Base-by-base conservation (phyloP, 139 green algal genomes). In the Diplosphaera chodatii region DNA sequence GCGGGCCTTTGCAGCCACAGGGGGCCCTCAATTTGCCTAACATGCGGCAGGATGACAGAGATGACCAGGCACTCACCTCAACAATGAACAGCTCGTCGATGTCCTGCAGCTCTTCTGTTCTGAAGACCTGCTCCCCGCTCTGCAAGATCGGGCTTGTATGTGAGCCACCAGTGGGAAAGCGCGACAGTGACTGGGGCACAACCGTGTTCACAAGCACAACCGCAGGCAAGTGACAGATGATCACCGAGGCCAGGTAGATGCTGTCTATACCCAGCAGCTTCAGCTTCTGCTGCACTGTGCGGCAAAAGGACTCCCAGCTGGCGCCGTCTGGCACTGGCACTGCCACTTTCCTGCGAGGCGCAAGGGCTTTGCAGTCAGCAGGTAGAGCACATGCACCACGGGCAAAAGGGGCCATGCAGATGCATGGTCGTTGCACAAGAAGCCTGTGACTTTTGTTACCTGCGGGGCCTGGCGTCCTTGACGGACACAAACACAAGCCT, bases 41-140 rank as follows among this genome's bases (percentile, higher is more conserved):
- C 37, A 48, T 48, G 37, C 37, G 37, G 37, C 8, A 6, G 37
- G 27, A 32, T 5, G 59, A 4, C 59, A 31, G 2, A 32, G 59
- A 30, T 29, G 2, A 4, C 55, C 4, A 25, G 21, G 23, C 20
- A 20, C 75, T 28, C 65, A 83, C 89, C 84, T 96, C 90, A 2
- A 87, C 78, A 0, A 96, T 89, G 63, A 89, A 86, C 25, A 96
- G 77, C 77, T 96, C 90, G 62, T 96, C 90, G 40, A 96, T 96
- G 71, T 96, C 90, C 67, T 96, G 90, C 65, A 95, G 77, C 65
- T 94, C 86, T 63, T 91, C 88, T 16, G 93, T 70, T 32, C 73
- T 85, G 1, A 73, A 81, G 16, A 96, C 82, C 55, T 74, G 78
- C 33, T 93, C 86, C 6, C 89, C 87, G 69, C 76, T 96, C 83